Percentiles rank a stretch among this genome's conserved stretches.
phyloP scores from a whole-genome alignment of 805 yeast genomes.

The Hagleromyces aurorensis region DNA sequence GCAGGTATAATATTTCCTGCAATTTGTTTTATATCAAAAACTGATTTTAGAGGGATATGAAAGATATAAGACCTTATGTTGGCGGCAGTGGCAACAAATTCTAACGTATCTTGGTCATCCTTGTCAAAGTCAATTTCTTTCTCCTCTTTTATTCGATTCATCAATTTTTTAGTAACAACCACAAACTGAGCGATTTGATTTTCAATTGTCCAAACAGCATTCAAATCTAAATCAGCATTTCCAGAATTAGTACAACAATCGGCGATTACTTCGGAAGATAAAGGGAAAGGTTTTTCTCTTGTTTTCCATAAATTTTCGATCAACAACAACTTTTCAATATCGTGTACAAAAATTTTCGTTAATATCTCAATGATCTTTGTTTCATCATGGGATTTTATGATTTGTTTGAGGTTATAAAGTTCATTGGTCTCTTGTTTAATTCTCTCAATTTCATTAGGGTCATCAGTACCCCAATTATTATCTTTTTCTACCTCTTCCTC shows the following conservation, averaged over 20 bases:
- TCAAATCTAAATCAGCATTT: slow-evolving; percentile 21
- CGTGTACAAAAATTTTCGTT: slow-evolving; percentile 57
- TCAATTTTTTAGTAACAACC: slow-evolving; percentile 41
- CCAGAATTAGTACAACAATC: too few relatives aligned
- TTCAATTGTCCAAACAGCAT: slow-evolving; percentile 48
- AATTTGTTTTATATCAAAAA: slow-evolving; percentile 84
- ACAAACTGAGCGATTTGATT: slow-evolving; percentile 58
- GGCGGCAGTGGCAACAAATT: slow-evolving; percentile 81
- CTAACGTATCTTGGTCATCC: slow-evolving; percentile 86
- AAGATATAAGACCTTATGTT: slow-evolving; percentile 69
- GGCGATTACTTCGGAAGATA: slow-evolving; percentile 27
- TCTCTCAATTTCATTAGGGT: slow-evolving; percentile 55
- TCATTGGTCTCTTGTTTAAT: slow-evolving; percentile 63
- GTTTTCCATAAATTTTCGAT: slow-evolving; percentile 76
- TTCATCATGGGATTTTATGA: slow-evolving; percentile 28
- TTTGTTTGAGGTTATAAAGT: slow-evolving; percentile 40
- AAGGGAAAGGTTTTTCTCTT: slow-evolving; percentile 59
- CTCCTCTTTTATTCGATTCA: slow-evolving; percentile 38
- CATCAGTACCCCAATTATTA: slow-evolving; percentile 50
- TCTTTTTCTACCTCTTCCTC: slow-evolving; percentile 31
- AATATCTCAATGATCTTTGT: slow-evolving; percentile 39
- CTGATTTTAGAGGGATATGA: slow-evolving; percentile 59
- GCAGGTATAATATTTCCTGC: slow-evolving; percentile 99
- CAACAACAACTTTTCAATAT: slow-evolving; percentile 62
- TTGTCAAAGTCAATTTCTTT: slow-evolving; percentile 66